Conservation (phyloP, 768 basidiomycete genomes). For the Boletus pseudo-olivaceus region DNA sequence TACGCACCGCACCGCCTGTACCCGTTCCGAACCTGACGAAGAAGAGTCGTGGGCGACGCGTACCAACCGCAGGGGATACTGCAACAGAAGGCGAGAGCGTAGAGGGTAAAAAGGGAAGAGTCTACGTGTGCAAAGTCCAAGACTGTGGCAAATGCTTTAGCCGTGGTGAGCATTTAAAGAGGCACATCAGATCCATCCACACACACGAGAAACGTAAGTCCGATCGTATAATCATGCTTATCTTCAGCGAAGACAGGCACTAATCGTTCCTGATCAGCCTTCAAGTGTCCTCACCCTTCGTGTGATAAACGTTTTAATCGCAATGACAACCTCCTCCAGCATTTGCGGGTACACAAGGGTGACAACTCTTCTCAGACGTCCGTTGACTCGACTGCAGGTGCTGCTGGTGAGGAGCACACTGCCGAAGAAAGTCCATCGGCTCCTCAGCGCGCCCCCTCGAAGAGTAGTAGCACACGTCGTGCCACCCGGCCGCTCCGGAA, state of each 20-base stretch:
- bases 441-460: constrained; percentile 25
- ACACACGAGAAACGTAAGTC: constrained; percentile 74
- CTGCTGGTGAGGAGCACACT: constrained; percentile 22
- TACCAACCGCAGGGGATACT: constrained; percentile 49
- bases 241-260: constrained; percentile 14
- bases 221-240: constrained; percentile 13
- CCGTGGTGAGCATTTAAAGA: constrained; percentile 72
- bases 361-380: constrained; percentile 35
- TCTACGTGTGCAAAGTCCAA: constrained; percentile 62
- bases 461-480: constrained; percentile 22
- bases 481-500: constrained; percentile 32
- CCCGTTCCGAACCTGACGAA: constrained; percentile 78
- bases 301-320: constrained; percentile 77
- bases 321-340: constrained; percentile 78
- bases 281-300: constrained; percentile 60
- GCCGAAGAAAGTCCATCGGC: constrained; percentile 20
- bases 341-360: constrained; percentile 65
- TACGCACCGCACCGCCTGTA: constrained; percentile 56
- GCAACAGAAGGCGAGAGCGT: constrained; percentile 20
- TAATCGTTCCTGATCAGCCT: constrained; percentile 48
- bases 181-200: constrained; percentile 72
- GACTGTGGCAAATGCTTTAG: constrained; percentile 72
- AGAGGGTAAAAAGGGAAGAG: constrained; percentile 33
- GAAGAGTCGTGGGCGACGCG: constrained; percentile 74
- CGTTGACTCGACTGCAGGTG: constrained; percentile 27